Evolutionary conservation across 2,329 filamentous ascomycete genomes (phyloP).

Genomic region (Penicillium aurantiogriseum): DNA sequence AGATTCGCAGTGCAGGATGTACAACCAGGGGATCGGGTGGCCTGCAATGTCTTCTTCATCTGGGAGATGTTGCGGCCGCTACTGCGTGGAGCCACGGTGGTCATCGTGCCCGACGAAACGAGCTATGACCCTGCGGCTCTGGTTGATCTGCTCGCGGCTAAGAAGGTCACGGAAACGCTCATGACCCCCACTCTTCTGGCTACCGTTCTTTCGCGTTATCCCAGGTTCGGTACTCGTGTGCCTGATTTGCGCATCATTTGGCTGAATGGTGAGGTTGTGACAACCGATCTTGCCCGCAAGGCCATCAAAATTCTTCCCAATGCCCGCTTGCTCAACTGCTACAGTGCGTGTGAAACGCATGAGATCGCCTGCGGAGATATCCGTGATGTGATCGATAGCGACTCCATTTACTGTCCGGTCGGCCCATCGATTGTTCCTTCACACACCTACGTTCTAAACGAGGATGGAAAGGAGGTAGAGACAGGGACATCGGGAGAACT

Average conservation of each 20-base stretch:
- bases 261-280: conserved; percentile 82
- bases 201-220: conserved; percentile 68
- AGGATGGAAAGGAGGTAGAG: conserved; percentile 63
- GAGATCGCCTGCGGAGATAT: conserved; percentile 78
- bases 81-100: conserved; percentile 71
- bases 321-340: conserved; percentile 71
- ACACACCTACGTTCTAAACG: conserved; percentile 70
- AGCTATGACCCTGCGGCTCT: conserved; percentile 76
- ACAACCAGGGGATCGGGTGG: conserved; percentile 69
- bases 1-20: conserved; percentile 70
- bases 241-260: conserved; percentile 69
- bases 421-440: conserved; percentile 67
- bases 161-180: conserved; percentile 72
- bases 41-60: conserved; percentile 86
- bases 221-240: conserved; percentile 62
- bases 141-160: conserved; percentile 65
- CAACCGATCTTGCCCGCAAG: conserved; percentile 69
- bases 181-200: conserved; percentile 80
- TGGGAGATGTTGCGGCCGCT: conserved; percentile 81
- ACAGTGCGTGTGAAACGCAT: conserved; percentile 79
- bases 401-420: conserved; percentile 69
- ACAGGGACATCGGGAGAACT: conserved; percentile 67
- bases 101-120: conserved; percentile 70
- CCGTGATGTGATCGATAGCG: conserved; percentile 62
- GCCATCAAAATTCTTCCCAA: conserved; percentile 67